Conservation (phyloP, 257 asterid genomes). For the Nicotiana knightiana region DNA sequence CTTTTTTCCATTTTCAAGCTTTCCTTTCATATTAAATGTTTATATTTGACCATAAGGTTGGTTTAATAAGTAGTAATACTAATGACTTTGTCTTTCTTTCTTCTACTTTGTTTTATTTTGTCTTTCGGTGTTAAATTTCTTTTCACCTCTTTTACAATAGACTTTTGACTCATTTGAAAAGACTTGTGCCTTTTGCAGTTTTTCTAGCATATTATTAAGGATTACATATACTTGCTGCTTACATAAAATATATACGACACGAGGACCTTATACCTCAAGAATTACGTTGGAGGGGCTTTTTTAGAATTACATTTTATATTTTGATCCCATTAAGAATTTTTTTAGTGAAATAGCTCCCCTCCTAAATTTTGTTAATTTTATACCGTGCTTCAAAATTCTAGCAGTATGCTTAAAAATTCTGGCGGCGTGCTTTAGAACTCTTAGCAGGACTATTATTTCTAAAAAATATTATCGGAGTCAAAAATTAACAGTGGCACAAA, state of each 20-base stretch:
- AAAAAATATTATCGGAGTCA: too few species aligned
- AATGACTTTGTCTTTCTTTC: background rate
- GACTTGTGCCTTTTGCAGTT: background rate
- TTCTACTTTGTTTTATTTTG: background rate
- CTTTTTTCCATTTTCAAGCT: background rate
- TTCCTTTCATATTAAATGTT: background rate
- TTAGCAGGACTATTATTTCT: too few species aligned
- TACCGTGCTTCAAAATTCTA: too few species aligned
- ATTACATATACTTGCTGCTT: background rate
- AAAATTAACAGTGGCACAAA: too few species aligned
- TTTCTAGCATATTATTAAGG: background rate
- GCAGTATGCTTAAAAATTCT: too few species aligned
- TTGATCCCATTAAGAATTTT: too few species aligned
- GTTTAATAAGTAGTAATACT: background rate
- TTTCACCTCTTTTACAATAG: background rate
- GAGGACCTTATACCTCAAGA: too few species aligned
- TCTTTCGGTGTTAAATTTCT: constrained; percentile 1
- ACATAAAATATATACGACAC: background rate
- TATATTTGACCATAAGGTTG: background rate
- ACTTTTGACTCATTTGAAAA: background rate
- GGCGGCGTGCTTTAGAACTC: too few species aligned
- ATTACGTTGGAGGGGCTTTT: too few species aligned
- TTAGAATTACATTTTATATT: too few species aligned
- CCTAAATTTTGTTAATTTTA: too few species aligned
- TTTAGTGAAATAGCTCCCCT: too few species aligned